phyloP scores from a whole-genome alignment of 805 yeast genomes.

The Yarrowia sp. region DNA sequence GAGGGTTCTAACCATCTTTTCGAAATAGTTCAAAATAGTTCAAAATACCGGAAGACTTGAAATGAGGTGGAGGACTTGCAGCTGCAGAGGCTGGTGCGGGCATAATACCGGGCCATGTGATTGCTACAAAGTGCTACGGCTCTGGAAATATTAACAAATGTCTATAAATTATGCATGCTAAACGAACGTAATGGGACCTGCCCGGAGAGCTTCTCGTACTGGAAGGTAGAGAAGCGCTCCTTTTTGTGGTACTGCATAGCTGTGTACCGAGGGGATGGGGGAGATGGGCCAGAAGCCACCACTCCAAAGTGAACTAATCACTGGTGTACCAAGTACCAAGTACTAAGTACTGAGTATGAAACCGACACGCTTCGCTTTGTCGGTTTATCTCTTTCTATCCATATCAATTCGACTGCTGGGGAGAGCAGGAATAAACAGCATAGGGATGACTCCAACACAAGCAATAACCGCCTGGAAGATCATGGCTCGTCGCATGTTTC shows the following conservation, averaged over 20 bases:
- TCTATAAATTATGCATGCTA: slow-evolving; percentile 22
- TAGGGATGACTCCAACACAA: slow-evolving; percentile 45
- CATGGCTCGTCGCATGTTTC: slow-evolving; percentile 48
- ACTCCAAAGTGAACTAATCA: too few species aligned
- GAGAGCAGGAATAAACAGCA: slow-evolving; percentile 41
- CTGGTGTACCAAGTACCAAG: too few species aligned
- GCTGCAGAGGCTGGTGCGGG: too few species aligned
- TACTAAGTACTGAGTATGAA: too few species aligned
- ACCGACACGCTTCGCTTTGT: background rate
- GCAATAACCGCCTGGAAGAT: slow-evolving; percentile 50
- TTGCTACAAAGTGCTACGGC: too few species aligned
- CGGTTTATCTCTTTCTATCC: slow-evolving; percentile 35
- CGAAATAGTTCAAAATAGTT: too few species aligned
- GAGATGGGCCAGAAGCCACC: too few species aligned
- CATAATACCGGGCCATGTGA: too few species aligned
- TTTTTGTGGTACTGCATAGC: background rate
- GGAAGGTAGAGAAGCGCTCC: background rate
- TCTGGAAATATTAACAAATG: background rate
- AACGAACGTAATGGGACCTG: slow-evolving; percentile 15
- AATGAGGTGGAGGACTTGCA: too few species aligned
- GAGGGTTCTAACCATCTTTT: too few species aligned
- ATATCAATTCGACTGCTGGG: slow-evolving; percentile 41
- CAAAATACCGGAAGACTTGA: too few species aligned
- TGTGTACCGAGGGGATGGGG: background rate
- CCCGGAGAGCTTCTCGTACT: background rate